A percentile compares a stretch with the other conserved stretches of the same genome.
phyloP scores from a whole-genome alignment of 768 basidiomycete genomes.

The Ephemerocybe angulata region DNA sequence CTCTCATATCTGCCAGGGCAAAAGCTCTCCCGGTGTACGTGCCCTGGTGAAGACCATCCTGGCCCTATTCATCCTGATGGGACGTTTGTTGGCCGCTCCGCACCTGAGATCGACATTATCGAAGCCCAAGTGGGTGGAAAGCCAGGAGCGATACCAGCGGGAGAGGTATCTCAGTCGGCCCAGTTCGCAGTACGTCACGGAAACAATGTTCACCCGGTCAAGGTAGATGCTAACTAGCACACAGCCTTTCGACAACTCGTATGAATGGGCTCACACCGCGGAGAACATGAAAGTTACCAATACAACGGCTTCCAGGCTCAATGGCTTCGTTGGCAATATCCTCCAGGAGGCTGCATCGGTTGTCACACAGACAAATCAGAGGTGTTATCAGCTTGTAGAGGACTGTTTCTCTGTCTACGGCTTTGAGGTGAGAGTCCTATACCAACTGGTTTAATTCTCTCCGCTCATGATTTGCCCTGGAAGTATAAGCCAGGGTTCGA shows the following conservation, averaged over 20 bases:
- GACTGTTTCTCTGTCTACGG: slow-evolving; percentile 38
- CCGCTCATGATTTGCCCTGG: neutral
- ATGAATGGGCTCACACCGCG: slow-evolving; percentile 22
- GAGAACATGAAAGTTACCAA: slow-evolving; percentile 27
- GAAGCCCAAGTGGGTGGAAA: slow-evolving; percentile 45
- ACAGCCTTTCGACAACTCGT: slow-evolving; percentile 22
- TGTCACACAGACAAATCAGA: slow-evolving; percentile 57
- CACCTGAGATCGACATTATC: slow-evolving; percentile 71
- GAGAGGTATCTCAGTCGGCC: slow-evolving; percentile 44
- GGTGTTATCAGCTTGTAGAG: slow-evolving; percentile 53
- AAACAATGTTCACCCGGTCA: no score
- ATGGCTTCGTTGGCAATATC: slow-evolving; percentile 19
- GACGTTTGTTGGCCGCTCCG: slow-evolving; percentile 56
- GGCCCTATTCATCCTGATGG: slow-evolving; percentile 44
- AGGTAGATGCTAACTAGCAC: slow-evolving; percentile 46
- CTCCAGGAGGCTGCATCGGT: slow-evolving; percentile 76
- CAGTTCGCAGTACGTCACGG: slow-evolving; percentile 64
- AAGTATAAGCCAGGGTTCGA: slow-evolving; percentile 21
- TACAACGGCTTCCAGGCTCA: slow-evolving; percentile 16
- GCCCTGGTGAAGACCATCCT: slow-evolving; percentile 41
- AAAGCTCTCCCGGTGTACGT: slow-evolving; percentile 30
- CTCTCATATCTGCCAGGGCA: neutral
- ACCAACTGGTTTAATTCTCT: neutral
- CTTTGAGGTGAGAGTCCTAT: slow-evolving; percentile 34
- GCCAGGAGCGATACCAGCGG: slow-evolving; percentile 17